A percentile compares a stretch with the other conserved stretches of the same genome.
Evolutionary conservation across 345 rosid species (phyloP).

Genomic region (Pelargonium nanum): DNA sequence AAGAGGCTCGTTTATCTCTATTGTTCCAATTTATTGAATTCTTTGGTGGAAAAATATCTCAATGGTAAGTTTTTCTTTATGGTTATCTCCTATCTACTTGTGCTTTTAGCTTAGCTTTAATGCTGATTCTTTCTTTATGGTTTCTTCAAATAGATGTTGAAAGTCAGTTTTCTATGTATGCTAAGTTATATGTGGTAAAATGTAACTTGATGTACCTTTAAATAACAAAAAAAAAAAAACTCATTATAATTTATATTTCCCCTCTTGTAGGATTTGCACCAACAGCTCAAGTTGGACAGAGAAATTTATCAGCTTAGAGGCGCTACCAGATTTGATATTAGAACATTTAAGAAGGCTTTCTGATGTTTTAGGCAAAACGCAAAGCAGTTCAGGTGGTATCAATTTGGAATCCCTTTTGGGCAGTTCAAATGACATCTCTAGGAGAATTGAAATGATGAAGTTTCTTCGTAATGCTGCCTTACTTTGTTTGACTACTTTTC

Average conservation of each 20-base stretch:
- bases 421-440: slow-evolving; percentile 33
- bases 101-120: neutral
- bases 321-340: slow-evolving; percentile 44
- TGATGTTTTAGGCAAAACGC: slow-evolving; percentile 20
- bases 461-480: slow-evolving; percentile 77
- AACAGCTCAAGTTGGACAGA: slow-evolving; percentile 82
- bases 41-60: slow-evolving; percentile 67
- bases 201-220: neutral
- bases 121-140: neutral
- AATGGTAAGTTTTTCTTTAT: slow-evolving; percentile 27
- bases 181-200: neutral
- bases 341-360: slow-evolving; percentile 40
- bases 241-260: no score
- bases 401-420: slow-evolving; percentile 40
- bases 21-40: slow-evolving; percentile 70
- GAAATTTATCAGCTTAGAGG: slow-evolving; percentile 49
- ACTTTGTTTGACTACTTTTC: slow-evolving; percentile 67
- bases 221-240: no score
- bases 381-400: slow-evolving; percentile 22
- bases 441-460: slow-evolving; percentile 50
- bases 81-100: neutral
- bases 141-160: no score
- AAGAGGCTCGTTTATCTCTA: slow-evolving; percentile 61
- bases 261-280: slow-evolving; percentile 43
- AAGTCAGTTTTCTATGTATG: no score